These are phyloP conservation scores for Solanum sitiens DNA, from an alignment of 257 asterid genomes.

Conservation along the genomic window DNA sequence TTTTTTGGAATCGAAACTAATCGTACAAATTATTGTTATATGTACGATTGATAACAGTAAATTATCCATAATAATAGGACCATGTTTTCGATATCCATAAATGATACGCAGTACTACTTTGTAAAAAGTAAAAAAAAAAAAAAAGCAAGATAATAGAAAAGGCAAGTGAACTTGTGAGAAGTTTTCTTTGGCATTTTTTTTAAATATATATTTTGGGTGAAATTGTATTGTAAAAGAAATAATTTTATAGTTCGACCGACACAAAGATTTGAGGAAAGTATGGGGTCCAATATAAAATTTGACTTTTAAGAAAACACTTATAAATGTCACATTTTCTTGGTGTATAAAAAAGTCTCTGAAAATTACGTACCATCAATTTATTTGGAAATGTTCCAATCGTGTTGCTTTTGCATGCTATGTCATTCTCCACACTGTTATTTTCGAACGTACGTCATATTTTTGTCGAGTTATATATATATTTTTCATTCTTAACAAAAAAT, in stretches of 20 bases:
- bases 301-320: slow-evolving; percentile 3
- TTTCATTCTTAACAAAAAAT: accelerated
- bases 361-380: background rate
- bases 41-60: background rate
- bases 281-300: slow-evolving; percentile 23
- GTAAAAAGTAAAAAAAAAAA: no score
- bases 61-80: background rate
- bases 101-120: background rate
- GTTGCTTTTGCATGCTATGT: background rate
- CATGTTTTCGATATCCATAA: background rate
- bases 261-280: slow-evolving; percentile 10
- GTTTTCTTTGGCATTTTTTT: background rate
- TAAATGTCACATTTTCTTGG: background rate
- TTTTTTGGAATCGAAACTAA: background rate
- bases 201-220: background rate
- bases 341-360: background rate
- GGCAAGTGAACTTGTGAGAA: background rate
- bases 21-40: background rate
- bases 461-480: background rate
- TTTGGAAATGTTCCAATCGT: slow-evolving; percentile 2
- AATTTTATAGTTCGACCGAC: slow-evolving; percentile 29
- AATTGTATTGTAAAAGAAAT: background rate
- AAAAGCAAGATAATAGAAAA: background rate
- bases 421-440: background rate
- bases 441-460: accelerated